Evolutionary conservation across 768 basidiomycete genomes (phyloP), one percentile per base, ranked within the genome.

Genomic region (Russula lepida): DNA sequence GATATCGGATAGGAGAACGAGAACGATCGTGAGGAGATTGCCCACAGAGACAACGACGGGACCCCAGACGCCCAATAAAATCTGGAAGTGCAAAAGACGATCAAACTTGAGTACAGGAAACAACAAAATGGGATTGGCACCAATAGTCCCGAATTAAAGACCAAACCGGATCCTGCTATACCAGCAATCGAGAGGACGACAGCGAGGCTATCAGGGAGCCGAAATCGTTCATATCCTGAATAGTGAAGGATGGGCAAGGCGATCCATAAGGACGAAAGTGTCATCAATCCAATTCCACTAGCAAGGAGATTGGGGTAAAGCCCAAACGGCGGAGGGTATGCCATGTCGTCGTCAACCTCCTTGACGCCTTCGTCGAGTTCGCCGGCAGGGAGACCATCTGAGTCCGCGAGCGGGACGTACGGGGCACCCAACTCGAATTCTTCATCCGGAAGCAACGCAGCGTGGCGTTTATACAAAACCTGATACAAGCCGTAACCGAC

Each of bases 1-100:
- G 8, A 87, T 77, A 72, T 98, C 94, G 44, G 88, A 83, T 17
- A 91, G 68, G 50, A 93, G 82, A 15, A 93, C 89, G 52, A 97
- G 79, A 39, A 95, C 90, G 66, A 95, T 95, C 6, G 94, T 94
- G n/a, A 95, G 79, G n/a, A 98, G 79, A 72, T 83, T 92, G 48
- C 92, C 93, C 33, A 97, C 93, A 2, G 90, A 92, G 9, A 85
- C 84, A 46, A 92, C 81, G 44, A 94, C 84, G 6, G 92, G 92
- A 4, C 92, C 92, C 89, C 90, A 94, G 28, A 89, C 73, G 28
- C 88, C 89, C 51, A 95, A 76, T 3, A 95, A 76, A 57, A 89
- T 79, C 91, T 93, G 65, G 28, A 60, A 53, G 23, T 11, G 43
- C 9, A 61, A 49, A 44, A 46, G 1, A 51, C 32, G 46, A 49